Evolutionary conservation across 345 rosid species (phyloP).

Genomic region (Cardamine resedifolia): DNA sequence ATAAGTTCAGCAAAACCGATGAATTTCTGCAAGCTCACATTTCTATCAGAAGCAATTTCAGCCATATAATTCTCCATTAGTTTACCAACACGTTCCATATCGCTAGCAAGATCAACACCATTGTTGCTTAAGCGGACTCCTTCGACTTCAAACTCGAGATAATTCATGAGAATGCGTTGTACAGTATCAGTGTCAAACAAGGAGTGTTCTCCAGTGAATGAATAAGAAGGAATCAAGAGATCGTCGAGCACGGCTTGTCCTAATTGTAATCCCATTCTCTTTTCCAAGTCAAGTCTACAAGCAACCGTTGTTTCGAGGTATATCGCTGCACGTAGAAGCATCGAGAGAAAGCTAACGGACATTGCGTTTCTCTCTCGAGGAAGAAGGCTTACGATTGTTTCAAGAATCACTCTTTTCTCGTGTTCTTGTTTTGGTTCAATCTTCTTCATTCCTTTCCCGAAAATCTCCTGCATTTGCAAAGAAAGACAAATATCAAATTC

Average conservation of each 20-base stretch:
- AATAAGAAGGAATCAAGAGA: slow-evolving; percentile 78
- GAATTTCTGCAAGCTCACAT: slow-evolving; percentile 60
- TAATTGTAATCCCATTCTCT: slow-evolving; percentile 76
- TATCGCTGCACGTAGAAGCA: slow-evolving; percentile 83
- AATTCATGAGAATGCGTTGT: slow-evolving; percentile 72
- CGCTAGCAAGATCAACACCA: slow-evolving; percentile 49
- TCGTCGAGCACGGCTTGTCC: slow-evolving; percentile 85
- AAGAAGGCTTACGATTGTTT: slow-evolving; percentile 83
- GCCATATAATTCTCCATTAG: slow-evolving; percentile 86
- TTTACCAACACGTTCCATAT: slow-evolving; percentile 82
- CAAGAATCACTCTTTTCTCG: slow-evolving; percentile 82
- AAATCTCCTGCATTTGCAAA: slow-evolving; percentile 59
- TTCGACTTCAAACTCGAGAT: slow-evolving; percentile 61
- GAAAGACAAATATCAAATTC: neutral
- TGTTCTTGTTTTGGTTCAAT: slow-evolving; percentile 77
- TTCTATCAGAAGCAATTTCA: slow-evolving; percentile 82
- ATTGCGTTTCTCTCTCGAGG: slow-evolving; percentile 77
- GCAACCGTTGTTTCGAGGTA: slow-evolving; percentile 91
- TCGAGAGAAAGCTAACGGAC: slow-evolving; percentile 89
- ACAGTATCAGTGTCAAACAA: slow-evolving; percentile 81
- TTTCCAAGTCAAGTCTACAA: slow-evolving; percentile 91
- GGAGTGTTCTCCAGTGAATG: slow-evolving; percentile 67
- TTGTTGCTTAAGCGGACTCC: slow-evolving; percentile 45
- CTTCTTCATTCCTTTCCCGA: slow-evolving; percentile 77
- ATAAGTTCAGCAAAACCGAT: slow-evolving; percentile 69